These are phyloP conservation scores for Hymenoscyphus repandus DNA, from an alignment of 2,329 filamentous ascomycete genomes.

Conservation along the genomic window DNA sequence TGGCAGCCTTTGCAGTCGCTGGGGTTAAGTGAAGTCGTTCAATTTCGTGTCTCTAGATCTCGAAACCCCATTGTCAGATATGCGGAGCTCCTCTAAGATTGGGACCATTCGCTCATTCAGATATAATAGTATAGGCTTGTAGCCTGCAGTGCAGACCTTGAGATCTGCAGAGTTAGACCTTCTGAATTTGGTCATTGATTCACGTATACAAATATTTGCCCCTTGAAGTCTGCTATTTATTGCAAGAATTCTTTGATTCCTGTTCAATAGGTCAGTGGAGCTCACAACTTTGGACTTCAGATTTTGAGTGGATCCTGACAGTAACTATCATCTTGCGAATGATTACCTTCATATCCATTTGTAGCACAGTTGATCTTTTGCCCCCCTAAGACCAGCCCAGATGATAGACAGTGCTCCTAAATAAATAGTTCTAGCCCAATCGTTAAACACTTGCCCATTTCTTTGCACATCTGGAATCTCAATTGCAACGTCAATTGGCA, in stretches of 20 bases:
- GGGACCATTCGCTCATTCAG: conserved; percentile 81
- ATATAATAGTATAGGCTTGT: conserved; percentile 62
- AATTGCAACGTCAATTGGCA: conserved; percentile 33
- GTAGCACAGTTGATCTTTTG: conserved; percentile 59
- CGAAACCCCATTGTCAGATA: conserved; percentile 51
- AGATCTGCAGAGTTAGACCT: conserved; percentile 50
- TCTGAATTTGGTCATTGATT: conserved; percentile 76
- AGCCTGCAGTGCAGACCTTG: conserved; percentile 67
- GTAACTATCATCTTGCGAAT: neutral
- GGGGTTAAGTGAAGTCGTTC: conserved; percentile 54
- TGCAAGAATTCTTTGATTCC: conserved; percentile 72
- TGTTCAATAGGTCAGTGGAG: conserved; percentile 16
- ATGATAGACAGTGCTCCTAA: conserved; percentile 51
- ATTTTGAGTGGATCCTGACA: neutral
- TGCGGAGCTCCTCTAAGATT: conserved; percentile 73
- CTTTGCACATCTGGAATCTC: conserved; percentile 47
- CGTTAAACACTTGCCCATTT: conserved; percentile 61
- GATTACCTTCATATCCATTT: conserved; percentile 62
- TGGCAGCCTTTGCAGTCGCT: conserved; percentile 49
- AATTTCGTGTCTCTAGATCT: conserved; percentile 59
- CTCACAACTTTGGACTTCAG: neutral
- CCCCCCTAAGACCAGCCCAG: conserved; percentile 47
- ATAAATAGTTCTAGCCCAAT: conserved; percentile 74
- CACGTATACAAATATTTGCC: conserved; percentile 54
- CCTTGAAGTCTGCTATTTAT: conserved; percentile 58